Evolutionary conservation across 345 rosid species (phyloP), one percentile per base, ranked within the genome.

Genomic region (Psidium guajava): DNA sequence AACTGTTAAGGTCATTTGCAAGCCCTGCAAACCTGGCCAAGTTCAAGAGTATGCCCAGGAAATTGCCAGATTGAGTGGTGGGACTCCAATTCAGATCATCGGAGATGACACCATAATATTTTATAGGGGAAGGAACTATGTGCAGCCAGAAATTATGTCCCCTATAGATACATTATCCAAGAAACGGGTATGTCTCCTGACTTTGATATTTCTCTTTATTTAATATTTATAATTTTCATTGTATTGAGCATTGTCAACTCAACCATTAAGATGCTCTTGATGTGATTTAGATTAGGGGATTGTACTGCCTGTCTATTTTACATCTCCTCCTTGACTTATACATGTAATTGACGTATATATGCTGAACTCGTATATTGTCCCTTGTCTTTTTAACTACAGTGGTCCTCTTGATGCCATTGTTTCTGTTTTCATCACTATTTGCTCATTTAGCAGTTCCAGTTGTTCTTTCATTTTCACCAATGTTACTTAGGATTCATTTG

Each of bases 1-100:
- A 87, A 97, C 99, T 25, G 99, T 97, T 83, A 92, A 97, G 90
- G 98, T 96, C 84, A 95, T 97, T 15, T 95, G 95, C 92, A 97
- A 97, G 75, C 90, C 94, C 74, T 91, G 93, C 90, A 96, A 94
- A 87, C 94, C 98, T 32, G 96, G 98, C 18, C 97, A 92, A 85
- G 90, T 94, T 49, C 92, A 94, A 3, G 91, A 90, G 64, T 91
- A 87, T 81, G 96, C 97, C 0, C 89, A 92, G 55, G 97, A 96
- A 87, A 92, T 96, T 87, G 95, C 97, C 54, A 93, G 96, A 88
- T 88, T 96, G 87, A 96, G 98, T 89, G 99, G 98, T 84, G 99
- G 99, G 55, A 87, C 94, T 61, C 96, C 99, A 22, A 90, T 96
- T 86, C 94, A 97, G 44, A 88, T 93, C 25, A 89, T 93, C 4